Conservation (phyloP, 2,329 filamentous ascomycete genomes). For the Zymoseptoria brevis region DNA sequence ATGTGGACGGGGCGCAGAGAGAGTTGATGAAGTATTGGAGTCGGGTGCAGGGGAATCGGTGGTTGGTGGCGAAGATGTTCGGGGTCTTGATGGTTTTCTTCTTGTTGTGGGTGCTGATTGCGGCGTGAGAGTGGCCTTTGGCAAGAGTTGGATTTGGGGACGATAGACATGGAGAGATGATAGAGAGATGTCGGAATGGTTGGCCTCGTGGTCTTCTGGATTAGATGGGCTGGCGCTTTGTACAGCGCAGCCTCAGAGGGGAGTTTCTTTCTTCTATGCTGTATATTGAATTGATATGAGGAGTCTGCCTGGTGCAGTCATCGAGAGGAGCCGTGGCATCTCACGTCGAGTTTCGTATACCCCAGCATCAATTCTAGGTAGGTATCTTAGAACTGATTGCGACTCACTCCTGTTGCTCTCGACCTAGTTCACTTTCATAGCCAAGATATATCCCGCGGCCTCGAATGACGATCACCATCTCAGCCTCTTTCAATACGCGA, state of each 20-base stretch:
- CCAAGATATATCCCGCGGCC: neutral
- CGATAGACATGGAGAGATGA: too few relatives aligned
- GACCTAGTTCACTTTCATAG: too few relatives aligned
- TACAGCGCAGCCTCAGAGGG: neutral
- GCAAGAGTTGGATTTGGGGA: neutral
- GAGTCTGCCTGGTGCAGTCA: neutral
- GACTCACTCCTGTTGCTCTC: too few relatives aligned
- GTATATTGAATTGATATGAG: neutral
- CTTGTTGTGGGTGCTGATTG: slow-evolving; percentile 30
- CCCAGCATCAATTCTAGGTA: too few relatives aligned
- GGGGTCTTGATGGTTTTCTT: slow-evolving; percentile 82
- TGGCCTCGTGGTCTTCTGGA: neutral
- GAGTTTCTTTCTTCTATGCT: neutral
- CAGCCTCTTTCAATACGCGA: neutral
- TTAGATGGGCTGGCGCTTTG: neutral
- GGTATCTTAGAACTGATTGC: too few relatives aligned
- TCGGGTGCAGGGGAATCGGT: slow-evolving; percentile 85
- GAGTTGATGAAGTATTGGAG: slow-evolving; percentile 97
- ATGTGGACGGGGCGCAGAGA: slow-evolving; percentile 91
- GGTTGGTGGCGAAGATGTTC: slow-evolving; percentile 80
- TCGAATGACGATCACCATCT: neutral
- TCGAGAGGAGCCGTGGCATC: neutral
- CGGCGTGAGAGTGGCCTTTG: slow-evolving; percentile 26
- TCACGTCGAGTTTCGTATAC: neutral
- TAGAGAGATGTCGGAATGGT: too few relatives aligned